Evolutionary conservation across 306 rosid genomes (phyloP), one percentile per base, ranked within the genome.

Genomic region (Rosa chinensis): DNA sequence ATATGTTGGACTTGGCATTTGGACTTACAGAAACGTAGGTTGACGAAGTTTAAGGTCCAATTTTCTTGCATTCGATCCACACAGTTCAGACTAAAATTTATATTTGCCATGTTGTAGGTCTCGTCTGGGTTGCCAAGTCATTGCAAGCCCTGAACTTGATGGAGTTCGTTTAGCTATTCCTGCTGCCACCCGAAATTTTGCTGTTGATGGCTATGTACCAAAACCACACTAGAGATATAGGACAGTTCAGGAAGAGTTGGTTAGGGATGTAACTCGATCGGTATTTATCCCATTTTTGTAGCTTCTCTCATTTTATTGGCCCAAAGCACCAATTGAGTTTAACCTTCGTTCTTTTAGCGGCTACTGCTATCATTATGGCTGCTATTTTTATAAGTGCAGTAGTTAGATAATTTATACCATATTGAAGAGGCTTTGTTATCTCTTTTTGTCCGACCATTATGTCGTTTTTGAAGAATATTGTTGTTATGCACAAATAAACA

Each of bases 1-100:
- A 95, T 79, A 95, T 92, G 99, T 90, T 95, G 89, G 98, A 95
- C 86, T 89, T 92, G 52, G 99, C 99, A 55, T 92, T 92, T 58
- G 98, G 92, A 55, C 97, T 95, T 35, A 77, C 88, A 17, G 97
- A 91, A 89, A 95, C 97, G 99, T 92, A 47, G 23, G 96, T 88
- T 69, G 13, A 37, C 64, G 21, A 55, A 61, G 42, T 59, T 48
- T 28, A 58, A 6, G 25, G 18, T 13, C 32, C n/a, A 49, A 55
- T 16, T 70, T 32, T 75, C 12, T 0, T 49, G 48, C 40, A 37
- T 32, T 21, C 20, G 47, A 43, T 49, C 72, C 70, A 37, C 68
- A 12, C 42, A 6, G 4, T 32, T 28, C 42, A 63, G 63, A 66
- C 63, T 40, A 10, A 74, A 83, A 71, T 23, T 70, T 75, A 53